These are phyloP conservation scores for Paramyrothecium roridum DNA, from an alignment of 2,329 filamentous ascomycete genomes.

Conservation along the genomic window DNA sequence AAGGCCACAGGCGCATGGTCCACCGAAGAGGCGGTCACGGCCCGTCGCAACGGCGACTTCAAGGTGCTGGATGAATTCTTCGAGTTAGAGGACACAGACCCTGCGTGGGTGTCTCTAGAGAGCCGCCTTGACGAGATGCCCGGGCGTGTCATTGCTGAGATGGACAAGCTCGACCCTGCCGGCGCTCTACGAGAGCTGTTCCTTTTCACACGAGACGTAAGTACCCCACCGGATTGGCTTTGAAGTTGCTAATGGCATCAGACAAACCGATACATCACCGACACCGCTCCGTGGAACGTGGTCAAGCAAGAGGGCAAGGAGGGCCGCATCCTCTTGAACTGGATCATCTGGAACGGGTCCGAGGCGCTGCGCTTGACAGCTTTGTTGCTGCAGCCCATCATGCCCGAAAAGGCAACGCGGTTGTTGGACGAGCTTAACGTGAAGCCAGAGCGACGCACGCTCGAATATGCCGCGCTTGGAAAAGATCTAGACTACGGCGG, in stretches of 20 bases:
- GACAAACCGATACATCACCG: slow-evolving; percentile 49
- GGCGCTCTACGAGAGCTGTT: slow-evolving; percentile 64
- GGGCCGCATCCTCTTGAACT: slow-evolving; percentile 42
- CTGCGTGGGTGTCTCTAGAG: slow-evolving; percentile 19
- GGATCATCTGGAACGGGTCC: slow-evolving; percentile 65
- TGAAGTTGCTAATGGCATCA: slow-evolving; percentile 8
- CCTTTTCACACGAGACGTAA: slow-evolving; percentile 57
- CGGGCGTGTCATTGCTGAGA: slow-evolving; percentile 41
- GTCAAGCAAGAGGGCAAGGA: slow-evolving; percentile 31
- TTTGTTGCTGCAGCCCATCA: slow-evolving; percentile 83
- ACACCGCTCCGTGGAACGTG: slow-evolving; percentile 66
- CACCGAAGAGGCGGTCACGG: slow-evolving; percentile 53
- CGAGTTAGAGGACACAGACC: background rate
- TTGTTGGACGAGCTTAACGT: slow-evolving; percentile 81
- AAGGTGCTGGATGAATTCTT: slow-evolving; percentile 1
- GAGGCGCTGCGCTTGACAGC: slow-evolving; percentile 77
- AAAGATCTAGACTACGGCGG: slow-evolving; percentile 69
- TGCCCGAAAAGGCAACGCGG: slow-evolving; percentile 71
- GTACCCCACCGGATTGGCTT: background rate
- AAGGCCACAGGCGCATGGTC: slow-evolving; percentile 59
- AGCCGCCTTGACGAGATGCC: slow-evolving; percentile 14
- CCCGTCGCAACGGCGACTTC: slow-evolving; percentile 21
- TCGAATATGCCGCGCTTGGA: slow-evolving; percentile 59
- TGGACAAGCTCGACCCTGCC: slow-evolving; percentile 64
- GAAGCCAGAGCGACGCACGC: slow-evolving; percentile 53